A percentile compares a stretch with the other conserved stretches of the same genome.
phyloP scores from a whole-genome alignment of 768 basidiomycete genomes.

The Lactarius indigo region DNA sequence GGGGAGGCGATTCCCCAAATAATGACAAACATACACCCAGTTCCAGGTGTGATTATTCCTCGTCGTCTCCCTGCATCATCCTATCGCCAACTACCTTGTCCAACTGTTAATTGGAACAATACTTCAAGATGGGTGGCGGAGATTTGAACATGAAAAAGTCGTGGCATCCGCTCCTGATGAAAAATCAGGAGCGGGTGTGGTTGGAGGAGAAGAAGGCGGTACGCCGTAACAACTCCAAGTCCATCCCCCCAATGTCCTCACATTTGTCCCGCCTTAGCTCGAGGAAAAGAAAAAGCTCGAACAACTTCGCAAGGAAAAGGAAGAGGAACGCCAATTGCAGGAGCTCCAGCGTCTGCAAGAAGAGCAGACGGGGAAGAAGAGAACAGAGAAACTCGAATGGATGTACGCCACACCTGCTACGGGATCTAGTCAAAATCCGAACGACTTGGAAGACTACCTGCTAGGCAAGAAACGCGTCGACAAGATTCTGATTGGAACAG shows the following conservation, averaged over 20 bases:
- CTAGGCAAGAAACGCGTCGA: conserved; percentile 98
- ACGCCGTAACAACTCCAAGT: conserved; percentile 32
- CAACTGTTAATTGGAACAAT: conserved; percentile 25
- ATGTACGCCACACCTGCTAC: conserved; percentile 98
- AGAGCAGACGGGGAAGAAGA: conserved; percentile 91
- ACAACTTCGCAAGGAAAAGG: conserved; percentile 95
- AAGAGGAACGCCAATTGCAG: conserved; percentile 94
- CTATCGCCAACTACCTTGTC: not conserved
- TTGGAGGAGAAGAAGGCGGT: conserved; percentile 96
- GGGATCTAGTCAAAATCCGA: conserved; percentile 80
- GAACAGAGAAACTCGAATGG: conserved; percentile 95
- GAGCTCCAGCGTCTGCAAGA: conserved; percentile 96
- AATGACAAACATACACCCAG: conserved; percentile 9
- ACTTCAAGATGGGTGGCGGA: conserved; percentile 89
- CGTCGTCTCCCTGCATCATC: conserved; percentile 8
- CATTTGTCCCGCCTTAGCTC: conserved; percentile 48
- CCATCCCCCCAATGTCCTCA: not conserved
- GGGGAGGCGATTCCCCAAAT: not conserved
- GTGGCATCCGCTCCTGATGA: conserved; percentile 97
- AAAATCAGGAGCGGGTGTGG: conserved; percentile 99
- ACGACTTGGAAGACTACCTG: conserved; percentile 94
- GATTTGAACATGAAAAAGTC: conserved; percentile 99
- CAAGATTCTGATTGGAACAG: conserved; percentile 88
- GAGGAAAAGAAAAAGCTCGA: conserved; percentile 99
- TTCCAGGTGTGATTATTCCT: not conserved